A percentile compares a stretch with the other conserved stretches of the same genome.
Conservation (phyloP, 1,284 basidiomycete species). For the Puccinia coronata region DNA sequence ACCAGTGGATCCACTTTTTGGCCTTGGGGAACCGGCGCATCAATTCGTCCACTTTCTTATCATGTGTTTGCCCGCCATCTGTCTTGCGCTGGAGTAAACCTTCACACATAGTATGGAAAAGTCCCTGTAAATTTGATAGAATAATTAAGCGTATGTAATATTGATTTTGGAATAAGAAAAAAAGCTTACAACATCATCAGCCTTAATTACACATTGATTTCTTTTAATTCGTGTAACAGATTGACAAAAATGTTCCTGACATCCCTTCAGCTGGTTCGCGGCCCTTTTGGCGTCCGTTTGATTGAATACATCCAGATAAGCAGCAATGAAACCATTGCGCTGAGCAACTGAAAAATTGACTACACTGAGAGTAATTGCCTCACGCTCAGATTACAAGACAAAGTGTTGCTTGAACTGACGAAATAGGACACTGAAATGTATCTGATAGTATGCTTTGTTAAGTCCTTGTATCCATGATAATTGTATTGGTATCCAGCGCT, state of each 20-base stretch:
- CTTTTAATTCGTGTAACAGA: neutral
- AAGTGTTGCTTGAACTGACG: neutral
- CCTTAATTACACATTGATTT: neutral
- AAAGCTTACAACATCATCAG: too few relatives aligned
- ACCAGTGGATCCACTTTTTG: neutral
- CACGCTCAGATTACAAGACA: neutral
- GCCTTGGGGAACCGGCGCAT: too few relatives aligned
- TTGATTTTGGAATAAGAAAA: too few relatives aligned
- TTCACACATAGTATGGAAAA: neutral
- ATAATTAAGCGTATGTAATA: too few relatives aligned
- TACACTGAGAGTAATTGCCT: neutral
- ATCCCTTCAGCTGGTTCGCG: neutral
- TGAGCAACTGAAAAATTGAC: neutral
- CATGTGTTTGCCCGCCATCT: neutral
- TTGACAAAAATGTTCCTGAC: neutral
- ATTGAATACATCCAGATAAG: neutral
- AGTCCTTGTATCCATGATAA: neutral
- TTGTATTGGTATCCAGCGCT: neutral
- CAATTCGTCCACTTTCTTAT: neutral
- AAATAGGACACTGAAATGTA: neutral
- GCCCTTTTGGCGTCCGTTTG: neutral
- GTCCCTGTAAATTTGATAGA: too few relatives aligned
- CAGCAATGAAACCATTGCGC: neutral
- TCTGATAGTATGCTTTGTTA: neutral
- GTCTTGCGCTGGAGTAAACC: neutral